Conservation (phyloP, 2,329 filamentous ascomycete species). For the Xylaria arbuscula region DNA sequence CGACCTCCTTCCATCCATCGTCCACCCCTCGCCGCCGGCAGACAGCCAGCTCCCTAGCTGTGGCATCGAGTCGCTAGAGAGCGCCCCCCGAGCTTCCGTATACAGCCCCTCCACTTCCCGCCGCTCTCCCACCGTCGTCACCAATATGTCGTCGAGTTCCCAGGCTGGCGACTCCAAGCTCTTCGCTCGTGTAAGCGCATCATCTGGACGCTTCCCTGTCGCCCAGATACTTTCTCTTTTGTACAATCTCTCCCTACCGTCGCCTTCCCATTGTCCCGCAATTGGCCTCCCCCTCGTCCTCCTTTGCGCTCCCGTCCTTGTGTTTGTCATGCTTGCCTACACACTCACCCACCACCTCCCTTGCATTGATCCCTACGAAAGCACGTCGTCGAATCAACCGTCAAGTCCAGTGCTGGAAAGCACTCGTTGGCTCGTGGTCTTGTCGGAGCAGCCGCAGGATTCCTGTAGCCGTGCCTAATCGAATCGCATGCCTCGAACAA, state of each 20-base stretch:
- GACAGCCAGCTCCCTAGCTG: conserved; percentile 6
- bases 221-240: conserved; percentile 9
- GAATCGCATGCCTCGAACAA: conserved; percentile 22
- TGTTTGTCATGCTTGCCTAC: conserved; percentile 5
- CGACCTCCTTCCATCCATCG: conserved; percentile 33
- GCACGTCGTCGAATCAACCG: background rate
- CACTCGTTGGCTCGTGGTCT: conserved; percentile 14
- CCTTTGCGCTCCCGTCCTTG: background rate
- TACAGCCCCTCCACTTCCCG: conserved; percentile 34
- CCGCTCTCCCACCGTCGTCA: conserved; percentile 34
- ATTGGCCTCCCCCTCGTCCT: background rate
- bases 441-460: conserved; percentile 9
- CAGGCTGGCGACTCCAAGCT: conserved; percentile 95
- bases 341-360: background rate
- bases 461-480: conserved; percentile 2
- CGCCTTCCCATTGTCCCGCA: conserved; percentile 12
- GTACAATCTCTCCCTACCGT: conserved; percentile 25
- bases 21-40: conserved; percentile 5
- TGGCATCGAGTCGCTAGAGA: conserved; percentile 35
- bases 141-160: conserved; percentile 67
- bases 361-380: conserved; percentile 1
- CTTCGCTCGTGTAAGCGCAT: conserved; percentile 86
- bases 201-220: conserved; percentile 24
- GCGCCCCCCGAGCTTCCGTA: conserved; percentile 41
- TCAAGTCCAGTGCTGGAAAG: conserved; percentile 14